Base-by-base conservation (phyloP, 768 basidiomycete species). In the Tricholoma hemisulphureum region DNA sequence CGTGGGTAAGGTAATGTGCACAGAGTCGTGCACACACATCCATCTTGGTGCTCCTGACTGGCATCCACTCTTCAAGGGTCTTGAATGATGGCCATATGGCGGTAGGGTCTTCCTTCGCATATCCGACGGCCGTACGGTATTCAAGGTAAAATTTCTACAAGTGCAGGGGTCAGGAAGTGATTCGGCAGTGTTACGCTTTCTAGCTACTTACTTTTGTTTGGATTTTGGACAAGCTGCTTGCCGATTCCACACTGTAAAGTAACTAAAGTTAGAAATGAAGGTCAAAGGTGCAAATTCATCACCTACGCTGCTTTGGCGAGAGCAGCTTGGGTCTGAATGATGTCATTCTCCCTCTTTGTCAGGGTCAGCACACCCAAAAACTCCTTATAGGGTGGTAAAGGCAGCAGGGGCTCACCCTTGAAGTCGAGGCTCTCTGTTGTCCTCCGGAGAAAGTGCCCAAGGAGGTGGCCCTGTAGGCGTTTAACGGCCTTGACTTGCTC, bases 101-200 rank as follows among this genome's bases (percentile, higher is more conserved):
- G 31, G 20, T 23, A 4, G 62, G 54, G 35, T 55, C 53, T 35
- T 46, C 28, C 31, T 56, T 51, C 1, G 60, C 60, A 35, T 49
- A 61, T 2, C 29, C 48, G 21, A 61, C 57, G 2, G 57, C 57
- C 16, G 35, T 39, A 14, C 58, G 18, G 26, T 61, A 58, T 31
- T 58, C 61, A 2, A 58, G 32, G 23, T 61, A 61, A 26, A 61
- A 58, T 46, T 52, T 58, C 57, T 61, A 21, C 6, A 16, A 26
- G 26, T n/a, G n/a, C n/a, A n/a, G n/a, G n/a, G n/a, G n/a, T n/a
- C n/a, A n/a, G n/a, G n/a, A n/a, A n/a, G n/a, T n/a, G n/a, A 35
- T 18, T 18, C 16, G 18, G 2, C 21, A 24, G 14, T 18, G 20
- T 18, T 9, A 6, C 4, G n/a, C 35, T 29, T 10, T 29, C 6